These are phyloP conservation scores for Chiua virens DNA, from an alignment of 768 basidiomycete species.

Conservation along the genomic window DNA sequence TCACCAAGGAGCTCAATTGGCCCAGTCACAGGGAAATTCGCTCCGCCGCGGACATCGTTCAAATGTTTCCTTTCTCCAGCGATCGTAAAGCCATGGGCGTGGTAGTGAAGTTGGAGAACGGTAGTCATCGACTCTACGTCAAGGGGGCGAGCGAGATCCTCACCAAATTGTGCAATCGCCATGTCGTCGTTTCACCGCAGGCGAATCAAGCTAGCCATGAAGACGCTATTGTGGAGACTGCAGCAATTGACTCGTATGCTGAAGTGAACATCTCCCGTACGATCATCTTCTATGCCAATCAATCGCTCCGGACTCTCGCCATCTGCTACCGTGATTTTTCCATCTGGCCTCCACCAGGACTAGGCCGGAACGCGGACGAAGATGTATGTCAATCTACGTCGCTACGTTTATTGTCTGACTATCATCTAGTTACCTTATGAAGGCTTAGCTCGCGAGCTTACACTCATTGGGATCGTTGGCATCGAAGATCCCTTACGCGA, in stretches of 20 bases:
- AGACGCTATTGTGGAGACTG: slow-evolving; percentile 48
- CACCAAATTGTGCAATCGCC: slow-evolving; percentile 67
- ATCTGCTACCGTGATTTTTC: slow-evolving; percentile 89
- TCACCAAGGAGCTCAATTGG: slow-evolving; percentile 84
- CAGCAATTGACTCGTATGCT: slow-evolving; percentile 61
- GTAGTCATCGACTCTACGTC: slow-evolving; percentile 67
- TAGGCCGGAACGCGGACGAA: slow-evolving; percentile 40
- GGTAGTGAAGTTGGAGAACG: slow-evolving; percentile 59
- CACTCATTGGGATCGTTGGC: slow-evolving; percentile 86
- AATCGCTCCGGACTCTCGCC: slow-evolving; percentile 91
- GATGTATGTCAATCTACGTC: slow-evolving; percentile 46
- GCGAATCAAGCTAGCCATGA: slow-evolving; percentile 15
- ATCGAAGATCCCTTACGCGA: slow-evolving; percentile 95
- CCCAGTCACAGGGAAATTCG: slow-evolving; percentile 65
- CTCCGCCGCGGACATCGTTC: slow-evolving; percentile 58
- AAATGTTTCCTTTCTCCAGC: slow-evolving; percentile 93
- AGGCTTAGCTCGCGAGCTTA: slow-evolving; percentile 68
- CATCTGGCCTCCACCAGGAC: slow-evolving; percentile 74
- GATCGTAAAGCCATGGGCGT: slow-evolving; percentile 95
- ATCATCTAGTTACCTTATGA: slow-evolving; percentile 61
- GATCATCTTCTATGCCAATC: slow-evolving; percentile 97
- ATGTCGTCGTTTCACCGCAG: slow-evolving; percentile 62
- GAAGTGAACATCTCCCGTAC: slow-evolving; percentile 86
- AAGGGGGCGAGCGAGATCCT: slow-evolving; percentile 97
- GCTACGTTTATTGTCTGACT: slow-evolving; percentile 6